Percentiles rank a stretch among this genome's conserved stretches.
Conservation (phyloP, 208 protist genomes). For the Polymyxa betae region DNA sequence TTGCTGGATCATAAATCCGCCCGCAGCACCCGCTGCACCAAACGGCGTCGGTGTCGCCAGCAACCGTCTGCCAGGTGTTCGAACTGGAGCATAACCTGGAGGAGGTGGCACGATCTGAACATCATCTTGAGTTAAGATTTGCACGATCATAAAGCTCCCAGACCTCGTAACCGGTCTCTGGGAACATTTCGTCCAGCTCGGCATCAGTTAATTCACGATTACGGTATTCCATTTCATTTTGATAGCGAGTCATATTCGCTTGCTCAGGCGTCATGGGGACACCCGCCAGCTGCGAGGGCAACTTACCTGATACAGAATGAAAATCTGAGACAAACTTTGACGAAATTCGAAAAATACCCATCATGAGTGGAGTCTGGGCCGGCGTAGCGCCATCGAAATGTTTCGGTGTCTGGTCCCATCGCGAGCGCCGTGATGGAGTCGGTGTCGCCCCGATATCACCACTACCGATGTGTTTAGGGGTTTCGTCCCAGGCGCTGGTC, state of each 20-base stretch:
- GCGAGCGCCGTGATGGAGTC: slow-evolving; percentile 59
- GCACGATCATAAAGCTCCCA: neutral
- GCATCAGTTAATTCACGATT: slow-evolving; percentile 84
- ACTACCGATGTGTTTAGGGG: neutral
- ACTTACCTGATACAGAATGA: neutral
- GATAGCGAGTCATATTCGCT: slow-evolving; percentile 66
- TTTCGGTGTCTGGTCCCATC: slow-evolving; percentile 78
- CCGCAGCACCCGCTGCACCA: slow-evolving; percentile 13
- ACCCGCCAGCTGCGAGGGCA: neutral
- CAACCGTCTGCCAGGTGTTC: slow-evolving; percentile 79
- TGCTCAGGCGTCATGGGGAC: slow-evolving; percentile 71
- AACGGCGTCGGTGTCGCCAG: slow-evolving; percentile 75
- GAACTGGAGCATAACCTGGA: slow-evolving; percentile 77
- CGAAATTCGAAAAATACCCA: neutral
- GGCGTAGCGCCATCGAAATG: neutral
- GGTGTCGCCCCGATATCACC: neutral
- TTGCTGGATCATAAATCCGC: slow-evolving; percentile 43
- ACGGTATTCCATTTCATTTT: slow-evolving; percentile 80
- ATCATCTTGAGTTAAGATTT: neutral
- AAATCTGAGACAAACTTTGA: slow-evolving; percentile 1
- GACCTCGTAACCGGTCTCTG: slow-evolving; percentile 76
- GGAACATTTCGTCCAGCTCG: slow-evolving; percentile 83
- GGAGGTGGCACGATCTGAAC: slow-evolving; percentile 79
- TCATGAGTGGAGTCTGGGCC: slow-evolving; percentile 21
- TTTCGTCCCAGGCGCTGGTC: neutral